phyloP scores from a whole-genome alignment of 768 basidiomycete genomes.

The Inosperma sp. region DNA sequence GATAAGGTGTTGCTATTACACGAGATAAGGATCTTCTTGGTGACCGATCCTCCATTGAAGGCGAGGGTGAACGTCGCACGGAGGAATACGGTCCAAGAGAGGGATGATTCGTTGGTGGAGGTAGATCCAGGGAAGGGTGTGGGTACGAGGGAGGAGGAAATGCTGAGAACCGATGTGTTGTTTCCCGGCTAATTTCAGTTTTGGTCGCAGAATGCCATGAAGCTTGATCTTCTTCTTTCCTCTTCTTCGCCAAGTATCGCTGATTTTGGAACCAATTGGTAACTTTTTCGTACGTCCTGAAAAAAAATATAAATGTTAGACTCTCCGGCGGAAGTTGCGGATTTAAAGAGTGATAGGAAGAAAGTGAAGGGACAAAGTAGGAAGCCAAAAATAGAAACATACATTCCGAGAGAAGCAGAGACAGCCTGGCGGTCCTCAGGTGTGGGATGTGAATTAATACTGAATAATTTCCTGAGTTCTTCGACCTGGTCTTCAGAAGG shows the following conservation, averaged over 20 bases:
- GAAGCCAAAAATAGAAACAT: conserved; percentile 37
- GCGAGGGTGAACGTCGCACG: conserved; percentile 36
- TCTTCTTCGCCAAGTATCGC: conserved; percentile 71
- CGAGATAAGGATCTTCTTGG: conserved; percentile 37
- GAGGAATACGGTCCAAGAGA: conserved; percentile 31
- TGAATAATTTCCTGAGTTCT: conserved; percentile 63
- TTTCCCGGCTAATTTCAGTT: conserved; percentile 32
- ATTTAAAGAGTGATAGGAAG: conserved; percentile 9
- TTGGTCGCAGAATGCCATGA: conserved; percentile 18
- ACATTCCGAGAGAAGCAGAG: conserved; percentile 72
- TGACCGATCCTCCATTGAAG: conserved; percentile 35
- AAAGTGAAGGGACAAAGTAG: conserved; percentile 18
- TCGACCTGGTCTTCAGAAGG: conserved; percentile 63
- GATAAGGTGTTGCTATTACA: conserved; percentile 44
- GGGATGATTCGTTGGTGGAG: conserved; percentile 31
- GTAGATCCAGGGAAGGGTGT: conserved; percentile 43
- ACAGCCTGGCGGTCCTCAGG: conserved; percentile 63
- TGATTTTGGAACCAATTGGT: conserved; percentile 90
- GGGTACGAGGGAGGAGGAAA: conserved; percentile 45
- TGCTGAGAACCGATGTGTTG: conserved; percentile 40
- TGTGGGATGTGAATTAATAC: conserved; percentile 60
- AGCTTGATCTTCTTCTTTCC: conserved; percentile 46
- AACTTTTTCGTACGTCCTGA: conserved; percentile 73
- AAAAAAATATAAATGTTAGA: conserved; percentile 23
- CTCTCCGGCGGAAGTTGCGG: conserved; percentile 25